Evolutionary conservation across 2,329 filamentous ascomycete genomes (phyloP), one percentile per base, ranked within the genome.

Genomic region (Clonostachys rhizophaga): DNA sequence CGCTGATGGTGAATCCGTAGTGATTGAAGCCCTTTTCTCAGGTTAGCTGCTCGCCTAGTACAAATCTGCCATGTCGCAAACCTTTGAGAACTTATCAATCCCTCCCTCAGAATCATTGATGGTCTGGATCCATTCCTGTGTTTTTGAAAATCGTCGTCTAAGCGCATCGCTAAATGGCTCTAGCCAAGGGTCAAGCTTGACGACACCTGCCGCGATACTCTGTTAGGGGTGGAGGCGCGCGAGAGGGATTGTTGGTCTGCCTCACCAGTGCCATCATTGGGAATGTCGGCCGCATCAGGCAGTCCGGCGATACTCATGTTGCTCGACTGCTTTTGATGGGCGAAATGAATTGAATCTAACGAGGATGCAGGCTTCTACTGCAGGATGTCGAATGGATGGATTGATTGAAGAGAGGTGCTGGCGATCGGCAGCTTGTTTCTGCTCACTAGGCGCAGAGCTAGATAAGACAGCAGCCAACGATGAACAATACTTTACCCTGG

Each of bases 121-220:
- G 30, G 72, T 85, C 63, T 87, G 83, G 60, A 96, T 88, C 94
- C 92, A 97, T 49, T 87, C 74, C 58, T 95, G 84, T 11, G 91
- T 83, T 62, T 88, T 89, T 49, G 79, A 70, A 67, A 86, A 96
- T 61, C 94, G 83, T 50, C 82, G 79, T 65, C 82, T 85, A 53
- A 99, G 75, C 34, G 84, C 74, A 47, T 86, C 89, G 58, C 83
- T 80, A 75, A 95, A 96, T 5, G 94, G 92, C 45, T 82, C 80
- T 46, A 99, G 83, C 81, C 86, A 97, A 42, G 91, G 90, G 63
- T 99, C 94, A 49, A 97, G 78, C 65, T 88, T 73, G 54, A 95
- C 69, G 45, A 96, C 91, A 57, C 92, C 94, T 95, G 62, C 41
- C 4, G 39, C 35, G 17, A 47, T 49, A 40, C 40, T 58, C 40